A percentile compares a stretch with the other conserved stretches of the same genome.
These are phyloP conservation scores for Syzygium jambos DNA, from an alignment of 345 rosid genomes.

Conservation along the genomic window DNA sequence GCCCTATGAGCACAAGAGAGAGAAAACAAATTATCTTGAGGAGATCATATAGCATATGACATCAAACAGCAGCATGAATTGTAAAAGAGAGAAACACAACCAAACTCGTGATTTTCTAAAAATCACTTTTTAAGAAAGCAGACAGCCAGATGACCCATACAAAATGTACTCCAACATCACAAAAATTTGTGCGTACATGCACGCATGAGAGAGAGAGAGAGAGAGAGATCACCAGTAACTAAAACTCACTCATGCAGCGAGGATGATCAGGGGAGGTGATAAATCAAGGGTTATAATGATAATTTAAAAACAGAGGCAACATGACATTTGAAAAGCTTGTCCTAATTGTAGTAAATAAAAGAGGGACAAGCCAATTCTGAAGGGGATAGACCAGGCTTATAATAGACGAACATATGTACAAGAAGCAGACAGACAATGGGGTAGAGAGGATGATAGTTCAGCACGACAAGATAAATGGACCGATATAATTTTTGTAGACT, in stretches of 20 bases:
- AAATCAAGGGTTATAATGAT: no score
- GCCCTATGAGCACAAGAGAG: constrained; percentile 37
- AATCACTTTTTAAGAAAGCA: neutral
- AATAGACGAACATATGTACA: neutral
- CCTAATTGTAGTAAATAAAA: neutral
- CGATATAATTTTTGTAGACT: neutral
- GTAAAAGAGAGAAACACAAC: neutral
- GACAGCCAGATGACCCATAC: neutral
- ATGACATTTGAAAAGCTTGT: neutral
- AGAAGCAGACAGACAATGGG: neutral
- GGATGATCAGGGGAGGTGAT: neutral
- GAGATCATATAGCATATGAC: neutral
- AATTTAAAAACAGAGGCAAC: neutral
- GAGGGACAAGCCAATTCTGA: neutral
- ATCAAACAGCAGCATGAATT: neutral
- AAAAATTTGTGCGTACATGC: neutral
- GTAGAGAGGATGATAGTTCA: neutral
- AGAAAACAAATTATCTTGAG: neutral
- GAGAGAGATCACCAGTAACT: neutral
- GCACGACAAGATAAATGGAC: neutral
- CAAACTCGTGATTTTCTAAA: neutral
- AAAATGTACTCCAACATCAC: neutral
- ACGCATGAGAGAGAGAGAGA: neutral
- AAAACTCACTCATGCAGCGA: neutral
- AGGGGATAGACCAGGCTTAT: neutral